Conservation (phyloP, 257 asterid species). For the Nemophila menziesii region DNA sequence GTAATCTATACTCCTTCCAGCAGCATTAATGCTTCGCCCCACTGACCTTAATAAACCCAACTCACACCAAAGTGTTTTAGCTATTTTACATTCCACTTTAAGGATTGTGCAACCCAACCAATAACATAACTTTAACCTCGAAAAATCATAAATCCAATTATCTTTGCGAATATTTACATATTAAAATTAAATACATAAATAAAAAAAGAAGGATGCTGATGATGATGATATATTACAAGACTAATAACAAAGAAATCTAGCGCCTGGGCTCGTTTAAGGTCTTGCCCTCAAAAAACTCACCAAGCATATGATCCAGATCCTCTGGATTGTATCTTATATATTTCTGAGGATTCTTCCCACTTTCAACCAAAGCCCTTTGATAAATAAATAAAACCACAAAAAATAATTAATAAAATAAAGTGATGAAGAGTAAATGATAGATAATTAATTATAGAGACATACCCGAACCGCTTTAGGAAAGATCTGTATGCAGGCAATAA, state of each 20-base stretch:
- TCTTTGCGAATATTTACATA: too few species aligned
- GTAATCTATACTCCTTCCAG: too few species aligned
- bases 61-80: too few species aligned
- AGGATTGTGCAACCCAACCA: too few species aligned
- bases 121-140: too few species aligned
- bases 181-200: too few species aligned
- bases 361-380: conserved; percentile 81
- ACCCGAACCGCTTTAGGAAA: conserved; percentile 92
- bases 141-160: too few species aligned
- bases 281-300: conserved; percentile 97
- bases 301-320: conserved; percentile 97
- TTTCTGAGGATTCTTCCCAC: conserved; percentile 86
- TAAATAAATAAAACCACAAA: background rate
- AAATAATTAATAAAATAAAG: background rate
- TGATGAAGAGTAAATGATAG: background rate
- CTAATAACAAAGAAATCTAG: conserved; percentile 33
- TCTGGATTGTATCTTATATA: conserved; percentile 91
- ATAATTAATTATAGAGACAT: conserved; percentile 10
- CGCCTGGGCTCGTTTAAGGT: conserved; percentile 75
- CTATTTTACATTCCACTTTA: too few species aligned
- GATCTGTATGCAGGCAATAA: conserved; percentile 92
- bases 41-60: too few species aligned
- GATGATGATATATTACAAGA: too few species aligned
- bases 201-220: too few species aligned
- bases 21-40: too few species aligned